Evolutionary conservation across 1,284 basidiomycete species (phyloP), one percentile per base, ranked within the genome.

Genomic region (Puccinia triticina): DNA sequence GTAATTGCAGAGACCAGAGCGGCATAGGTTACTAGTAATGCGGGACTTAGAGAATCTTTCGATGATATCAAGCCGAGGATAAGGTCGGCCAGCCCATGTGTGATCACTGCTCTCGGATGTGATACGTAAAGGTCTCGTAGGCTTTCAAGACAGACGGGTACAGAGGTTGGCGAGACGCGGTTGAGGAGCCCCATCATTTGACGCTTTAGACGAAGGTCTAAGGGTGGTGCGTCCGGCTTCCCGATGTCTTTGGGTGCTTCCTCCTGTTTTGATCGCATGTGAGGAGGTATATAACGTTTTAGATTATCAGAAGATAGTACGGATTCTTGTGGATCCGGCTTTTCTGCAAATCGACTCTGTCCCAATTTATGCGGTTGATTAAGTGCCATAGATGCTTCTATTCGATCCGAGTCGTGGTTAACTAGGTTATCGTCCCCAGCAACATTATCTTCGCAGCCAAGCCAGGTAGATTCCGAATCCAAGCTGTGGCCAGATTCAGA

Each of bases 111-210:
- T 48, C 80, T 73, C 14, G 80, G 57, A 82, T 82, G 72, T 40
- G 43, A 40, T 18, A 55, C 74, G 32, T 82, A 82, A 10, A 82
- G 80, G 21, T 50, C 80, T 53, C 80, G 48, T 23, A 82, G 53
- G 48, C 72, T 75, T 11, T 76, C 46, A 21, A 82, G 73, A 34
- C 72, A 75, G n/a, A 64, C 37, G 5, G 80, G 73, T 57, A 82
- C 37, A 46, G 80, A 74, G 11, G 80, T 82, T 1, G 80, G 80
- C 14, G 80, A 82, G 40, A 82, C 61, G 23, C 80, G 72, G 66
- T 82, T 82, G 21, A 82, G 40, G 18, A 82, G 66, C 32, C 80
- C 80, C 80, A 82, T 82, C 43, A 82, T 32, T 76, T 82, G 72
- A 23, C 80, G 72, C 37, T 66, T 73, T 11, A 82, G 61, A 67